These are phyloP conservation scores for Oenanthe javanica DNA, from an alignment of 140 eudicot genomes.

Conservation along the genomic window DNA sequence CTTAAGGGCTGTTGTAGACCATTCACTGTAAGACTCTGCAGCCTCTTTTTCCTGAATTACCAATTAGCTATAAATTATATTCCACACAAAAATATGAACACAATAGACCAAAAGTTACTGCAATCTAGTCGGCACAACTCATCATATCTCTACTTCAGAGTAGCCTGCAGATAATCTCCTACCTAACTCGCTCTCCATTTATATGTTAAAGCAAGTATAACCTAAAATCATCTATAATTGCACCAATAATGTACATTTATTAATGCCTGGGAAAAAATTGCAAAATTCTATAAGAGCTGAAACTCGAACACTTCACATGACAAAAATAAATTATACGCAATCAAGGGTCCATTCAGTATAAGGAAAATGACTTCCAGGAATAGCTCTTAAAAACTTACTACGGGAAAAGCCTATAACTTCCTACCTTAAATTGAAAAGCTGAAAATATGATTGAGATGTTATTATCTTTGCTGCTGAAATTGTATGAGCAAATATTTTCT, in stretches of 20 bases:
- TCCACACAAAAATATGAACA: neutral
- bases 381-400: neutral
- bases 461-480: neutral
- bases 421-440: neutral
- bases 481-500: neutral
- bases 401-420: neutral
- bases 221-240: neutral
- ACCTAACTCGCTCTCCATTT: neutral
- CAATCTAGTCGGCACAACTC: neutral
- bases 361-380: neutral
- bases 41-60: conserved; percentile 34
- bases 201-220: neutral
- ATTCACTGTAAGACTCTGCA: conserved; percentile 36
- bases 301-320: neutral
- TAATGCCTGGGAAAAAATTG: neutral
- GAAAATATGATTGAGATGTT: neutral
- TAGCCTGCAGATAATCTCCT: neutral
- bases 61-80: neutral
- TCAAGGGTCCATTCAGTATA: neutral
- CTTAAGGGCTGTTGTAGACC: conserved; percentile 47
- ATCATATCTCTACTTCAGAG: neutral
- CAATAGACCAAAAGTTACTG: too few relatives aligned
- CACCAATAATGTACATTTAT: neutral
- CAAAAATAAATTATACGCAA: neutral
- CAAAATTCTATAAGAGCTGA: neutral